Evolutionary conservation across 2,329 filamentous ascomycete species (phyloP).

Genomic region (Cladophialophora exuberans): DNA sequence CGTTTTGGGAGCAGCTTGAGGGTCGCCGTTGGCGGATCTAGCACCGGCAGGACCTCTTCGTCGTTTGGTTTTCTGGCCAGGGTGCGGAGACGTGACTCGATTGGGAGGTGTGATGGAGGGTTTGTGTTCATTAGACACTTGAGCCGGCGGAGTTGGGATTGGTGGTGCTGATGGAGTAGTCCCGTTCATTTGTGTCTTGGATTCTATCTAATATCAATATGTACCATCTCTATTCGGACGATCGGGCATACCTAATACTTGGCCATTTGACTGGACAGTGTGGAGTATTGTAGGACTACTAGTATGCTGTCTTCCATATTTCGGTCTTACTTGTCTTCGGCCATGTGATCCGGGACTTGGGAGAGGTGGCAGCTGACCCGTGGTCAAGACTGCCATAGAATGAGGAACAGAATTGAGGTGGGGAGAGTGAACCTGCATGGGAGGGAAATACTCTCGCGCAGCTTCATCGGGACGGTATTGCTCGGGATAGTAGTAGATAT

Average conservation of each 20-base stretch:
- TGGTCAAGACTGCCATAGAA: constrained; percentile 79
- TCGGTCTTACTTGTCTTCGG: constrained; percentile 61
- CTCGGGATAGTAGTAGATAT: constrained; percentile 60
- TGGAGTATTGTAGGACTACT: constrained; percentile 75
- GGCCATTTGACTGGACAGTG: constrained; percentile 48
- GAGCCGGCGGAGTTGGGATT: constrained; percentile 58
- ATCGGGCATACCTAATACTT: constrained; percentile 38
- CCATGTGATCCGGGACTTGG: constrained; percentile 77
- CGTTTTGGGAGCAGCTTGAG: constrained; percentile 36
- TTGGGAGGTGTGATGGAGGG: constrained; percentile 52
- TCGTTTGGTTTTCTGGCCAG: constrained; percentile 53
- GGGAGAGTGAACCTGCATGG: constrained; percentile 59
- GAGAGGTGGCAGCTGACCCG: constrained; percentile 76
- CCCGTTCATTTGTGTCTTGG: constrained; percentile 47
- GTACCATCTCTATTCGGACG: constrained; percentile 36
- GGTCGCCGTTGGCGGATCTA: constrained; percentile 34
- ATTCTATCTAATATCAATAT: constrained; percentile 44
- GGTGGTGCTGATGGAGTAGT: constrained; percentile 49
- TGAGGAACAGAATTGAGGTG: constrained; percentile 48
- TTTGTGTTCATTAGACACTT: constrained; percentile 49
- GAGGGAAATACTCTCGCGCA: constrained; percentile 82
- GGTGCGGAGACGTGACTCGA: constrained; percentile 54
- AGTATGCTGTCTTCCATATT: constrained; percentile 72
- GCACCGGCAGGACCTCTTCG: constrained; percentile 46
- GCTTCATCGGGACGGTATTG: constrained; percentile 68